A percentile compares a stretch with the other conserved stretches of the same genome.
Conservation (phyloP, 83 land plant genomes). For the Isoetes engelmannii region DNA sequence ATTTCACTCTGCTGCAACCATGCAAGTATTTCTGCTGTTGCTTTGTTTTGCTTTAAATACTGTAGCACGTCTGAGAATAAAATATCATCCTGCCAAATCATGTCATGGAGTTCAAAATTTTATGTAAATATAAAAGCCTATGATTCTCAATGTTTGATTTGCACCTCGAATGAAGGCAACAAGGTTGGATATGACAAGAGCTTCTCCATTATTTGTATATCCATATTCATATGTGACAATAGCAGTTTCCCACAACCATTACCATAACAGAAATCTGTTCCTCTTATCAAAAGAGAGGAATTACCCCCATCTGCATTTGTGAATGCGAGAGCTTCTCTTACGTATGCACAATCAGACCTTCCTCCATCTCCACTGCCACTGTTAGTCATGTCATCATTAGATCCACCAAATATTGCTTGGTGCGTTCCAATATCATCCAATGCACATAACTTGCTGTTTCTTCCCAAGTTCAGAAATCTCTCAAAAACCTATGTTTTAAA, state of each 20-base stretch:
- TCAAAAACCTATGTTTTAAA: neutral
- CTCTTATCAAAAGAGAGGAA: constrained; percentile 1
- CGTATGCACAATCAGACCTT: neutral
- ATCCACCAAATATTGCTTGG: constrained; percentile 41
- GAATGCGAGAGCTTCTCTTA: constrained; percentile 8
- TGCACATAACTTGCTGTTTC: constrained; percentile 42
- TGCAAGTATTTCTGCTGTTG: constrained; percentile 51
- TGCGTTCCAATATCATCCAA: constrained; percentile 55
- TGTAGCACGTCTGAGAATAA: constrained; percentile 57
- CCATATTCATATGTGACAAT: constrained; percentile 27
- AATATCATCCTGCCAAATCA: constrained; percentile 43
- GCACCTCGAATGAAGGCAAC: constrained; percentile 73
- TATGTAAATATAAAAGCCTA: neutral
- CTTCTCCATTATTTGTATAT: constrained; percentile 38
- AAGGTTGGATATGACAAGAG: constrained; percentile 74
- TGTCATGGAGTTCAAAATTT: neutral
- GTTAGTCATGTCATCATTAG: constrained; percentile 7
- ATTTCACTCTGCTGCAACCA: constrained; percentile 51
- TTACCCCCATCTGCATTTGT: constrained; percentile 3
- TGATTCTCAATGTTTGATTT: neutral
- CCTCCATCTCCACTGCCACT: neutral
- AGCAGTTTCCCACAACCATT: constrained; percentile 46
- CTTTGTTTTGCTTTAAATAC: constrained; percentile 51
- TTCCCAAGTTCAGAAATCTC: neutral
- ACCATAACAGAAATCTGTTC: constrained; percentile 60